These are phyloP conservation scores for Suillus fuscotomentosus DNA, from an alignment of 768 basidiomycete genomes.

Conservation along the genomic window DNA sequence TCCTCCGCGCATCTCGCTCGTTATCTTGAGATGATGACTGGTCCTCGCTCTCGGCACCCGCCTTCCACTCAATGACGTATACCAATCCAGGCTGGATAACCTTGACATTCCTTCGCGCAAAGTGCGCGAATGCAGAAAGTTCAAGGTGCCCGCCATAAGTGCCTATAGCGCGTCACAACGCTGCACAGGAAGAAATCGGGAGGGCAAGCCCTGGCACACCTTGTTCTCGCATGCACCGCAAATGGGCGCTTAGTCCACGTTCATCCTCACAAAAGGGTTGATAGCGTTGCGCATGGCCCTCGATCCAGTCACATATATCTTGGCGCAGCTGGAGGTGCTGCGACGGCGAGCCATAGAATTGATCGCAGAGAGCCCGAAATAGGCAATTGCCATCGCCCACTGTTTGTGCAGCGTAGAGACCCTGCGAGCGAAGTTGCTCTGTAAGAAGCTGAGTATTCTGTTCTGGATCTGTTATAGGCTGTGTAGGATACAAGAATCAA, in stretches of 20 bases:
- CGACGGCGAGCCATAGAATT: slow-evolving; percentile 74
- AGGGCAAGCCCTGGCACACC: slow-evolving; percentile 41
- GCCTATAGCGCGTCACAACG: slow-evolving; percentile 38
- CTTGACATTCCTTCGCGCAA: slow-evolving; percentile 77
- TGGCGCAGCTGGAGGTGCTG: slow-evolving; percentile 66
- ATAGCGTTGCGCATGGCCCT: slow-evolving; percentile 64
- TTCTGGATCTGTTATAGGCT: slow-evolving; percentile 56
- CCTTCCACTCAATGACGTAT: slow-evolving; percentile 83
- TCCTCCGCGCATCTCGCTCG: slow-evolving; percentile 1
- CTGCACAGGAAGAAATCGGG: slow-evolving; percentile 11
- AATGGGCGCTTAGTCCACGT: slow-evolving; percentile 68
- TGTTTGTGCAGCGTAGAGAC: slow-evolving; percentile 85
- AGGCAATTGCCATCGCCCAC: slow-evolving; percentile 93
- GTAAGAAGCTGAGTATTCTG: slow-evolving; percentile 66
- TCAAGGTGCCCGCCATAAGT: slow-evolving; percentile 95
- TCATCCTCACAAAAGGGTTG: slow-evolving; percentile 88
- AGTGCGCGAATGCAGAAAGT: slow-evolving; percentile 87
- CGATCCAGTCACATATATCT: slow-evolving; percentile 84
- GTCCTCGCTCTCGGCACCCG: slow-evolving; percentile 47
- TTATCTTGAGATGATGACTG: slow-evolving; percentile 17
- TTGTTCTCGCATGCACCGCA: slow-evolving; percentile 76
- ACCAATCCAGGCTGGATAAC: slow-evolving; percentile 91
- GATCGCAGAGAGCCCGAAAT: slow-evolving; percentile 88
- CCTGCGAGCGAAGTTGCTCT: slow-evolving; percentile 71
- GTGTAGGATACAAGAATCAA: background rate